A percentile compares a stretch with the other conserved stretches of the same genome.
phyloP scores from a whole-genome alignment of 805 yeast genomes.

The Sungouiozyma intestinalis region DNA sequence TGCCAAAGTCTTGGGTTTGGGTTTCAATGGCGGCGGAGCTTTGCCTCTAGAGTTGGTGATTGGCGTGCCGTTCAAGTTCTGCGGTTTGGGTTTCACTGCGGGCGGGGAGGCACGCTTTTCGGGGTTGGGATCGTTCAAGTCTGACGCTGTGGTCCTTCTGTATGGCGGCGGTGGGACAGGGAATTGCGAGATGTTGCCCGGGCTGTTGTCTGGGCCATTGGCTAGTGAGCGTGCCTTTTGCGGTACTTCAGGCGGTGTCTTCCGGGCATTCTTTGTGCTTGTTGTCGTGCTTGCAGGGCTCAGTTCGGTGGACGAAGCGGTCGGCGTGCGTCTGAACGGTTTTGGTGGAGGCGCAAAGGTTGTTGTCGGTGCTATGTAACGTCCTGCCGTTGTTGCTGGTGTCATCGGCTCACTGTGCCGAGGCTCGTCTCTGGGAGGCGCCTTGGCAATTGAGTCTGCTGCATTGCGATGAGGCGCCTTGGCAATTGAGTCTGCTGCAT shows the following conservation, averaged over 20 bases:
- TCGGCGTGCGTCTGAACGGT: constrained; percentile 11
- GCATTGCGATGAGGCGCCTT: too few relatives aligned
- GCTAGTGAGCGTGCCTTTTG: not conserved
- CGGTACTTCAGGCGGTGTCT: not conserved
- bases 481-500: too few relatives aligned
- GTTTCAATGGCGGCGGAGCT: not conserved
- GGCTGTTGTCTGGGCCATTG: too few relatives aligned
- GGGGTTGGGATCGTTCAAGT: too few relatives aligned
- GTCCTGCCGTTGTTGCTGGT: constrained; percentile 2
- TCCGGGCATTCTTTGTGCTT: not conserved
- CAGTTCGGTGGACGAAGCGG: not conserved
- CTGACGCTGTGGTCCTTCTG: constrained; percentile 7
- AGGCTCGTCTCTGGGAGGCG: too few relatives aligned
- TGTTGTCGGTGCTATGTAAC: constrained; percentile 4
- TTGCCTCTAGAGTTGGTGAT: not conserved
- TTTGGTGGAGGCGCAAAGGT: constrained; percentile 29
- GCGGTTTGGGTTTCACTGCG: constrained; percentile 23
- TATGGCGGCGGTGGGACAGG: constrained; percentile 2
- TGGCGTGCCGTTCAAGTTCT: constrained; percentile 4
- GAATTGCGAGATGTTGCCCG: not conserved
- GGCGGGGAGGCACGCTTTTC: constrained; percentile 17
- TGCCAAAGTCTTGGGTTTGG: not conserved
- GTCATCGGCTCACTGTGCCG: too few relatives aligned
- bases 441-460: too few relatives aligned
- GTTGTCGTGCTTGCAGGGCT: not conserved